Evolutionary conservation across 108 stramenopile species (phyloP).

Genomic region (Poteriospumella lacustris): DNA sequence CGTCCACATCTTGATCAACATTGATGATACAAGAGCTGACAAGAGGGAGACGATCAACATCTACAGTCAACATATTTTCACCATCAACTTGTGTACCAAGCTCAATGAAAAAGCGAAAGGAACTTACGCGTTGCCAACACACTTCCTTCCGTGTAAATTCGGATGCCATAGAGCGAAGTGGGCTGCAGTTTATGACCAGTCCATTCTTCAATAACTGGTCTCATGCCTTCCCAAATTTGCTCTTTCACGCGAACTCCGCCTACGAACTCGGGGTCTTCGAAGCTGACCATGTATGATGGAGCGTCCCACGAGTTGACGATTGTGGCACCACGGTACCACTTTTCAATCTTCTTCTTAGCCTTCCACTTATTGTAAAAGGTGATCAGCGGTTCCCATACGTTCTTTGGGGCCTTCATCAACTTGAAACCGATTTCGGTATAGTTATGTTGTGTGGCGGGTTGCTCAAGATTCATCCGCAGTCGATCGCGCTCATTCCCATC

Average conservation of each 20-base stretch:
- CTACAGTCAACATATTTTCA: not conserved
- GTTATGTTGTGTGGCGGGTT: slow-evolving; percentile 15
- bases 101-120: not conserved
- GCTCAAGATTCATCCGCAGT: slow-evolving; percentile 1
- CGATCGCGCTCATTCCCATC: not conserved
- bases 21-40: slow-evolving; percentile 51
- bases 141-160: slow-evolving; percentile 63
- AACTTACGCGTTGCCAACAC: slow-evolving; percentile 66
- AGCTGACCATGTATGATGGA: slow-evolving; percentile 22
- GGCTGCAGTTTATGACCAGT: slow-evolving; percentile 60
- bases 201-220: slow-evolving; percentile 68
- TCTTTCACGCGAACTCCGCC: slow-evolving; percentile 4
- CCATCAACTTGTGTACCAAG: not conserved
- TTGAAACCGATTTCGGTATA: slow-evolving; percentile 24
- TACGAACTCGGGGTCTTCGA: not conserved
- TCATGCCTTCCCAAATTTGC: slow-evolving; percentile 30
- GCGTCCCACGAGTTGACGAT: not conserved
- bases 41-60: slow-evolving; percentile 27
- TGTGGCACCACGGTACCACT: slow-evolving; percentile 15
- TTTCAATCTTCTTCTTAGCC: not conserved
- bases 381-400: not conserved
- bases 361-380: slow-evolving; percentile 3
- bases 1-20: slow-evolving; percentile 72
- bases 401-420: not conserved
- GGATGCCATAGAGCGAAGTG: slow-evolving; percentile 81